Percentiles rank a stretch among this genome's conserved stretches.
Evolutionary conservation across 139 green algal species (phyloP).

Genomic region (Coelastrella sp.): DNA sequence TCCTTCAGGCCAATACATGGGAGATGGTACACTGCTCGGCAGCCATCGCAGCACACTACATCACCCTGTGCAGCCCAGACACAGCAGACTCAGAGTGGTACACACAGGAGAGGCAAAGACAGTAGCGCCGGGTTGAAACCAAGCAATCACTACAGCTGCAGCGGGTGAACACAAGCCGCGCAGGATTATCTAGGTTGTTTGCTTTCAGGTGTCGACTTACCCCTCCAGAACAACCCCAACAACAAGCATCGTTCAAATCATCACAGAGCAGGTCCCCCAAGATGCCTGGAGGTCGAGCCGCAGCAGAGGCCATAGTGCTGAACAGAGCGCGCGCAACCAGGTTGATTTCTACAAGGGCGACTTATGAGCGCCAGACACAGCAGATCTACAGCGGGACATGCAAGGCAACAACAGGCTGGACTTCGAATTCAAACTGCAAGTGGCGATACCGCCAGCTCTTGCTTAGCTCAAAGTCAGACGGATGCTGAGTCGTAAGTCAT

Average conservation of each 20-base stretch:
- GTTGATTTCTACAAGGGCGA: not conserved
- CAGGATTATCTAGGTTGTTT: not conserved
- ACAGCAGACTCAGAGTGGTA: not conserved
- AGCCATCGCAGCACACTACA: constrained; percentile 34
- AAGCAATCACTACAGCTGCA: too few species aligned
- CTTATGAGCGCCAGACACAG: not conserved
- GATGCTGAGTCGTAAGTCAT: too few species aligned
- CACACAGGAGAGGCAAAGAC: not conserved
- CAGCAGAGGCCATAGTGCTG: not conserved
- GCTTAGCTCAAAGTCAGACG: too few species aligned
- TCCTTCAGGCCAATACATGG: constrained; percentile 21
- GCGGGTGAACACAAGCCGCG: too few species aligned
- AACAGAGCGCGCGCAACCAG: not conserved
- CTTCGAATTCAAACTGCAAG: too few species aligned
- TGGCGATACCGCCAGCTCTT: too few species aligned
- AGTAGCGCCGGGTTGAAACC: not conserved
- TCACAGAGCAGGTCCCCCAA: constrained; percentile 21
- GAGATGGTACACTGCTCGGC: constrained; percentile 40
- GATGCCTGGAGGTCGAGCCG: not conserved
- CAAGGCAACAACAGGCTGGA: not conserved
- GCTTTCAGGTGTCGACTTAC: not conserved
- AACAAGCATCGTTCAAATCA: constrained; percentile 19
- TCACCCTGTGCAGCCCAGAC: constrained; percentile 13
- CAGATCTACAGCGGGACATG: not conserved
- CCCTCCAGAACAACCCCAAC: constrained; percentile 35